Conservation (phyloP, 805 yeast species). For the Millerozyma miso region DNA sequence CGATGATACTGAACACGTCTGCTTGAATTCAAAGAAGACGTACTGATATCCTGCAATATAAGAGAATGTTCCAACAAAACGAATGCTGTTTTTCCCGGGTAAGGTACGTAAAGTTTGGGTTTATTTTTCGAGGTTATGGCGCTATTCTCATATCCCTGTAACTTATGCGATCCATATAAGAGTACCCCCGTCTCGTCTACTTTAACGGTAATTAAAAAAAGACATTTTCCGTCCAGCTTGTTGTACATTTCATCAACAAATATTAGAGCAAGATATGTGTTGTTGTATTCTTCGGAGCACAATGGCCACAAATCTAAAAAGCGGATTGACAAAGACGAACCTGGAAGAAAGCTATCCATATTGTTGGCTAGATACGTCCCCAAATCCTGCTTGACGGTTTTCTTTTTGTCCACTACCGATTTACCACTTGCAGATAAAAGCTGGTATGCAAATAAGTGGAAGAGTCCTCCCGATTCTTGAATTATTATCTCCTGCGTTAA, state of each 20-base stretch:
- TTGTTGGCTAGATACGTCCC: constrained; percentile 24
- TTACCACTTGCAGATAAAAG: constrained; percentile 24
- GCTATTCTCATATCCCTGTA: constrained; percentile 39
- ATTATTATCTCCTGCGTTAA: constrained; percentile 36
- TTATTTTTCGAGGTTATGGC: constrained; percentile 10
- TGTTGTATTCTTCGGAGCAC: constrained; percentile 23
- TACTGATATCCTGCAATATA: constrained; percentile 59
- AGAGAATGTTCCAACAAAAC: constrained; percentile 57
- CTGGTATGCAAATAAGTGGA: constrained; percentile 27
- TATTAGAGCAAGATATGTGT: constrained; percentile 41
- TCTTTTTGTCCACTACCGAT: constrained; percentile 22
- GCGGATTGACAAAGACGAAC: constrained; percentile 44
- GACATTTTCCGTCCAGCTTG: constrained; percentile 19
- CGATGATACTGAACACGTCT: constrained; percentile 24
- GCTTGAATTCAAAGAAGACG: constrained; percentile 21
- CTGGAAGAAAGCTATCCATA: constrained; percentile 41
- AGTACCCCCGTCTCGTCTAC: constrained; percentile 48
- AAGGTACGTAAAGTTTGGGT: constrained; percentile 55
- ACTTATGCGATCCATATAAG: constrained; percentile 61
- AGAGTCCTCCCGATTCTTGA: constrained; percentile 44
- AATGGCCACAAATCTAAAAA: constrained; percentile 62
- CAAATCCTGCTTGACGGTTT: constrained; percentile 29
- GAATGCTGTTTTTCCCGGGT: constrained; percentile 57
- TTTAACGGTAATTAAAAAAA: constrained; percentile 52
- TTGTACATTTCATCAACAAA: constrained; percentile 13